phyloP scores from a whole-genome alignment of 495 filamentous ascomycete species.

The Penicillium fimorum region DNA sequence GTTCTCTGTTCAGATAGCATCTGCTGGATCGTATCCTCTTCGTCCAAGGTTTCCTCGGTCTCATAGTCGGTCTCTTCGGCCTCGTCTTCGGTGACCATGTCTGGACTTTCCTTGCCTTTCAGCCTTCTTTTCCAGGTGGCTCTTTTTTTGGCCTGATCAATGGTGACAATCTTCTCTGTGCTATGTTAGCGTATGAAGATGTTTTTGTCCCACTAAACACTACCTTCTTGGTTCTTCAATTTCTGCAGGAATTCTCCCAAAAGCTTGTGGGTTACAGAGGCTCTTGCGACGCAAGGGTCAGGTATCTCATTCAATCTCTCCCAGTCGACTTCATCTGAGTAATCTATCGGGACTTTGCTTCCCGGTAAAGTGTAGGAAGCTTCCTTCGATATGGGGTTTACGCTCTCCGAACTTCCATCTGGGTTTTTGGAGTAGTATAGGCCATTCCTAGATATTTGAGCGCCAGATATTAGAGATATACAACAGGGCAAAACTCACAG shows the following conservation, averaged over 20 bases:
- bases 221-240: background rate
- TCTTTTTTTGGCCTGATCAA: background rate
- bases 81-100: background rate
- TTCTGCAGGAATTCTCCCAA: background rate
- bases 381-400: background rate
- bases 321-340: background rate
- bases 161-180: background rate
- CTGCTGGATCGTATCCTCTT: background rate
- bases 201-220: background rate
- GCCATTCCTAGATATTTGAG: background rate
- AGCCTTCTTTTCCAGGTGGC: background rate
- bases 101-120: background rate
- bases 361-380: background rate
- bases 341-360: background rate
- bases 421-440: background rate
- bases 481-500: background rate
- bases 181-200: background rate
- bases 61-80: background rate
- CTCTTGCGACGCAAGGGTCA: background rate
- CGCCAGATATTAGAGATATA: background rate
- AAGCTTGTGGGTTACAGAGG: background rate
- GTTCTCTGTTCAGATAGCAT: background rate
- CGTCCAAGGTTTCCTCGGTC: background rate
- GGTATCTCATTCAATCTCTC: background rate
- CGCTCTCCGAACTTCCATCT: background rate